A percentile compares a stretch with the other conserved stretches of the same genome.
Evolutionary conservation across 345 rosid genomes (phyloP).

Genomic region (Carallia pectinifolia): DNA sequence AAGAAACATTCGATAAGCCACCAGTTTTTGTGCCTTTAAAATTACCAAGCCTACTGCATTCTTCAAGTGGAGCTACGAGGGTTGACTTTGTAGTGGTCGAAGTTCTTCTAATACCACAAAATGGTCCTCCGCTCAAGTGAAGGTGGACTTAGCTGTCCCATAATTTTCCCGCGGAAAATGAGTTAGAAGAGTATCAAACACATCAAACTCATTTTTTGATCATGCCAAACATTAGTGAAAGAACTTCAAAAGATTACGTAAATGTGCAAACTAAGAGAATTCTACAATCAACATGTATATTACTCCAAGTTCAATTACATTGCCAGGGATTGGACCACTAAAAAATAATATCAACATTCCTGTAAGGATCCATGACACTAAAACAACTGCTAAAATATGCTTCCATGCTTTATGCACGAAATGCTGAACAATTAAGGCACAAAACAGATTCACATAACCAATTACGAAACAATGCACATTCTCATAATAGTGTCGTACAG

Average conservation of each 20-base stretch:
- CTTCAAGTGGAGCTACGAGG: constrained; percentile 56
- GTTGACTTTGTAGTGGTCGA: constrained; percentile 29
- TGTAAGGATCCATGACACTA: not conserved
- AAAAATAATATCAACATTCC: not conserved
- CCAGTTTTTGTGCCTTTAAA: constrained; percentile 34
- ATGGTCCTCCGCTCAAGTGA: constrained; percentile 48
- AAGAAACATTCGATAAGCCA: constrained; percentile 30
- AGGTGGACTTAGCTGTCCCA: constrained; percentile 31
- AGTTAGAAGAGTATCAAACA: not conserved
- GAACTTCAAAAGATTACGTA: not conserved
- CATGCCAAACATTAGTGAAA: not conserved
- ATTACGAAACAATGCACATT: not conserved
- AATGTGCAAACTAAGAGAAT: not conserved
- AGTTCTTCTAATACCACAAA: constrained; percentile 58
- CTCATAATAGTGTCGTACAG: not conserved
- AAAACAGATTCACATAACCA: not conserved
- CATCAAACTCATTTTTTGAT: not conserved
- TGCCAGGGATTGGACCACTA: not conserved
- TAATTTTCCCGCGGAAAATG: constrained; percentile 23
- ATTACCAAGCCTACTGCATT: constrained; percentile 41
- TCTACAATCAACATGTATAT: not conserved
- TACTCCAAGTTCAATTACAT: not conserved
- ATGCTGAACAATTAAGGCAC: not conserved
- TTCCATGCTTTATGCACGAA: not conserved
- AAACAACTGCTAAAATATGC: not conserved